Conservation (phyloP, 1,284 basidiomycete species). For the Heterobasidion irregulare region DNA sequence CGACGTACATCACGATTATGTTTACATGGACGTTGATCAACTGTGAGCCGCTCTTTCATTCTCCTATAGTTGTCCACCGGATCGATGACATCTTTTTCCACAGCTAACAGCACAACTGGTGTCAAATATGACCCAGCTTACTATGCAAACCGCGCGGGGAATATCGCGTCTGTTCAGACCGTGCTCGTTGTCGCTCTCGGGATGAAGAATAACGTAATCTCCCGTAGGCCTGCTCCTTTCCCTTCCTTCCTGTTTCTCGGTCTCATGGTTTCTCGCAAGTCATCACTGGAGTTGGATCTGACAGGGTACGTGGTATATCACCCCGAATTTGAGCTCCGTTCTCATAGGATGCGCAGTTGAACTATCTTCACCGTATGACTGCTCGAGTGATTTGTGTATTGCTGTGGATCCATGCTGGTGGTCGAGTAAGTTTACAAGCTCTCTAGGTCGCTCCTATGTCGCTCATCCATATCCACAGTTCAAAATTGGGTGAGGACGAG, state of each 20-base stretch:
- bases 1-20: slow-evolving; percentile 35
- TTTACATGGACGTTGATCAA: slow-evolving; percentile 41
- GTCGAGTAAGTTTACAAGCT: slow-evolving; percentile 26
- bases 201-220: slow-evolving; percentile 56
- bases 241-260: neutral
- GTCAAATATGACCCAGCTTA: slow-evolving; percentile 27
- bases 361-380: slow-evolving; percentile 42
- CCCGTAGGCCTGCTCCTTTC: slow-evolving; percentile 29
- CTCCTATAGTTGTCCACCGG: neutral
- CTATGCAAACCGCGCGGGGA: slow-evolving; percentile 41
- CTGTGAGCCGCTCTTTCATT: slow-evolving; percentile 25
- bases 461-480: neutral
- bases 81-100: neutral
- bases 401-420: slow-evolving; percentile 41
- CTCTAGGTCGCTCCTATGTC: neutral
- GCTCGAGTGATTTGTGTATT: slow-evolving; percentile 40
- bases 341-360: slow-evolving; percentile 25
- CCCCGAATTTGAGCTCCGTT: neutral
- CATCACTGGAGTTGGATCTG: slow-evolving; percentile 50
- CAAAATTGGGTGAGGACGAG: slow-evolving; percentile 1
- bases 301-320: slow-evolving; percentile 31
- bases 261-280: slow-evolving; percentile 22
- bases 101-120: slow-evolving; percentile 29
- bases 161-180: slow-evolving; percentile 45
- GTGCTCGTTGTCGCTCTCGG: slow-evolving; percentile 57